These are phyloP conservation scores for Ustilago lituana DNA, from an alignment of 1,284 basidiomycete genomes.

Conservation along the genomic window DNA sequence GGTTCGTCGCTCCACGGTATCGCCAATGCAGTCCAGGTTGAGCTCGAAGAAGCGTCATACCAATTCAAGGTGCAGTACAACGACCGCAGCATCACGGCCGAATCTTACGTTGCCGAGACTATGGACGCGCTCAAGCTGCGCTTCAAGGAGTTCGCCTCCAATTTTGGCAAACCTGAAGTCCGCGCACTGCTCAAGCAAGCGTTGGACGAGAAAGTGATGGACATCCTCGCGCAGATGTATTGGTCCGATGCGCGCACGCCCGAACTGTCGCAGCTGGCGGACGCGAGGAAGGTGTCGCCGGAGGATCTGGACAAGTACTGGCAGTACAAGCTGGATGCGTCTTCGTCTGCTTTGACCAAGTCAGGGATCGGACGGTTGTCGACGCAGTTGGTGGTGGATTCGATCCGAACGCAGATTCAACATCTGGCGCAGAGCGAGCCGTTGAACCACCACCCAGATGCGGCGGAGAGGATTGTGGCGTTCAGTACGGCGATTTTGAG, in stretches of 20 bases:
- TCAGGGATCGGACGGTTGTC: conserved; percentile 94
- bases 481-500: conserved; percentile 92
- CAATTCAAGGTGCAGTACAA: conserved; percentile 99
- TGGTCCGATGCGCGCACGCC: conserved; percentile 87
- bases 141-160: conserved; percentile 84
- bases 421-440: conserved; percentile 84
- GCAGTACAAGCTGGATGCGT: conserved; percentile 94
- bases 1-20: conserved; percentile 92
- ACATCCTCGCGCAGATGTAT: conserved; percentile 94
- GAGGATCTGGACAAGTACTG: conserved; percentile 90
- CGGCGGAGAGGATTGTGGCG: conserved; percentile 86
- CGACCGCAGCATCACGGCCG: conserved; percentile 90
- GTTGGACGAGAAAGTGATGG: conserved; percentile 95
- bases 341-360: conserved; percentile 90
- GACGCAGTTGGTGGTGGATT: conserved; percentile 93
- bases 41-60: conserved; percentile 94
- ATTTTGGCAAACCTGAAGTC: conserved; percentile 89
- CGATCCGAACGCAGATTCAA: conserved; percentile 86
- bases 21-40: conserved; percentile 93
- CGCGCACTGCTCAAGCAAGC: conserved; percentile 86
- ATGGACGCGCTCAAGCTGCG: conserved; percentile 90
- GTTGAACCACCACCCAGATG: conserved; percentile 86
- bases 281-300: conserved; percentile 74
- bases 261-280: conserved; percentile 79
- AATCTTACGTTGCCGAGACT: conserved; percentile 97